Base-by-base conservation (phyloP, 108 stramenopile species). In the Skeletonema costatum region DNA sequence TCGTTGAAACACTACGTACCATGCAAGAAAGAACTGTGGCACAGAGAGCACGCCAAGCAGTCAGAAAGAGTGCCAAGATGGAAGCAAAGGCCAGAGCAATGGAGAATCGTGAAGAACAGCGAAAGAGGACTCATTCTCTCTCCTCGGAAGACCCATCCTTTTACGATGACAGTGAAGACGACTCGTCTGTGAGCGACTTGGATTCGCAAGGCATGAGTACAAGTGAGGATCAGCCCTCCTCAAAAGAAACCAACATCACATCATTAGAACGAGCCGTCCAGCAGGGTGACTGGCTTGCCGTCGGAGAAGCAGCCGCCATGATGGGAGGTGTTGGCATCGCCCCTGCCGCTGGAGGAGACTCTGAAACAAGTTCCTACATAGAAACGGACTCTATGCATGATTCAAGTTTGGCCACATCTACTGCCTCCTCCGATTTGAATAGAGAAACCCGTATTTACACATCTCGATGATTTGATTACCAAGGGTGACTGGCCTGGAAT, bases 261-360 rank as follows among this genome's bases (percentile, higher is more conserved):
- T 75, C 80, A 9, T 51, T 86, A 42, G 82, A 86, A 38, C 64
- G 71, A 25, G 95, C 92, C 6, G 87, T 93, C 39, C 92, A 91
- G 51, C 77, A 76, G 0, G 95, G 95, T 46, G 95, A 96, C 80
- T 96, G 95, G 95, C 91, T 89, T 38, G 95, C 95, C 38, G 95
- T 96, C 29, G 92, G 91, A n/a, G 86, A 91, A 32, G 91, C 91
- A 38, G 95, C 95, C 21, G 77, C 74, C 5, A 70, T 75, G 70
- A 67, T 82, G 81, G 68, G 74, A 14, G 44, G 74, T 29, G 53
- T 25, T 10, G 53, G 53, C 19, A 56, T 25, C 19, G 25, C 25
- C 25, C 53, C 53, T 25, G 53, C 53, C 11, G 39, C 10, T 46
- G 68, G n/a, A 3, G 65, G 64, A 21, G 32, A 60, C 36, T 70